Base-by-base conservation (phyloP, 2,329 filamentous ascomycete species). In the Aspergillus sp. region DNA sequence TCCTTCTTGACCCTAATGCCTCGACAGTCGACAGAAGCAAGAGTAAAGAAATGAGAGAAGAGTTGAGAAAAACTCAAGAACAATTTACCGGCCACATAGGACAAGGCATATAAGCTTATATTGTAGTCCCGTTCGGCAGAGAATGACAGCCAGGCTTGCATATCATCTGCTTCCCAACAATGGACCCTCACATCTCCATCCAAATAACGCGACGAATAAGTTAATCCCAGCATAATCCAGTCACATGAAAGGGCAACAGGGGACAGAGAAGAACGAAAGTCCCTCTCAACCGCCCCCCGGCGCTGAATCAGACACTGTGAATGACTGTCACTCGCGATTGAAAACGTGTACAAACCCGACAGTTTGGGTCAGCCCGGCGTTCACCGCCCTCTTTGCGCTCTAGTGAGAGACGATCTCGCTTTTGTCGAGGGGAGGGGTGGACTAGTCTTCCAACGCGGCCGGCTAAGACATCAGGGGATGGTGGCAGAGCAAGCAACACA, bases 291-390 rank as follows among this genome's bases (percentile, higher is more conserved):
- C 28, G 29, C 30, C 28, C n/a, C 5, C 10, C 28, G 10, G 28
- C 40, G 29, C 29, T 12, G 40, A 10, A 29, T n/a, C n/a, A 4
- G 28, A 28, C 19, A 19, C 19, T 19, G 19, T 19, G 19, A 19
- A 2, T 19, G 10, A 4, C 40, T 29, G 7, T 42, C 10, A 19
- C 5, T 19, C 34, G 41, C 43, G 7, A 45, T 40, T 4, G 39
- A 32, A 42, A 51, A 51, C 51, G 54, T 47, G 51, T 50, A 52
- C 32, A 46, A 45, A 52, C 60, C 63, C 60, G 58, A 53, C 48
- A 56, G 52, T 55, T 32, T 57, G 63, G 63, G 19, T 12, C 42
- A 4, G 9, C 29, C 41, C 5, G 9, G 19, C 19, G 1, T 19
- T 2, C 19, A 19, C 19, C 19, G 19, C 19, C 19, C 30, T 7